These are phyloP conservation scores for Sarocladium strictum DNA, from an alignment of 2,329 filamentous ascomycete genomes.

Conservation along the genomic window DNA sequence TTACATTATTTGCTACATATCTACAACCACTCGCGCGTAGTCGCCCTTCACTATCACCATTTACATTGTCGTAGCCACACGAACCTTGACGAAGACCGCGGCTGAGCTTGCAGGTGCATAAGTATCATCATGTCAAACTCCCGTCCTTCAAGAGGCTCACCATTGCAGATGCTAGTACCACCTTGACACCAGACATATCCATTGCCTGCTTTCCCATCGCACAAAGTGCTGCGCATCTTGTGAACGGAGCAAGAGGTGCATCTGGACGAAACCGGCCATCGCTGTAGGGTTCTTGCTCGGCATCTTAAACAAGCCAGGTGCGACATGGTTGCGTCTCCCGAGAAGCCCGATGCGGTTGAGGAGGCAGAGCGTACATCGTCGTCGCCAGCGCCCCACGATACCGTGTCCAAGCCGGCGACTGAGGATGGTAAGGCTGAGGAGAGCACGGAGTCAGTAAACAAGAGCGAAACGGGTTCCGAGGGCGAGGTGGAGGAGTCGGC, in stretches of 20 bases:
- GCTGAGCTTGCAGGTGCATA: conserved; percentile 26
- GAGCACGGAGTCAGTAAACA: conserved; percentile 9
- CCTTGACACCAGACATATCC: background rate
- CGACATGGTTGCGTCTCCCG: conserved; percentile 5
- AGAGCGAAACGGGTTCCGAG: conserved; percentile 7
- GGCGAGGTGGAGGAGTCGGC: conserved; percentile 10
- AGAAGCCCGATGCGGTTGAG: background rate
- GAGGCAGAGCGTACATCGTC: conserved; percentile 3
- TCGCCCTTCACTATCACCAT: conserved; percentile 1
- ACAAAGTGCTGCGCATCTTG: background rate
- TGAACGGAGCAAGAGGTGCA: background rate
- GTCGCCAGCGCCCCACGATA: conserved; percentile 15
- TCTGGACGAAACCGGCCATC: conserved; percentile 6
- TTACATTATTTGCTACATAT: background rate
- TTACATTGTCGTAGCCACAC: background rate
- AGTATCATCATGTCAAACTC: conserved; percentile 17
- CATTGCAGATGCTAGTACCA: conserved; percentile 26
- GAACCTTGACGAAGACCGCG: conserved; percentile 2
- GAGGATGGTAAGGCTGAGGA: conserved; percentile 9
- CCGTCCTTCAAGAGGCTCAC: conserved; percentile 30
- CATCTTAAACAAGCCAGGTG: background rate
- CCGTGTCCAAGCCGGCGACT: conserved; percentile 15
- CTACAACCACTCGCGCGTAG: background rate
- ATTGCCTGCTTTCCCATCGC: background rate
- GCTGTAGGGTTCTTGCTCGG: background rate